Conservation (phyloP, 495 filamentous ascomycete species). For the Elaphomyces granulatus region DNA sequence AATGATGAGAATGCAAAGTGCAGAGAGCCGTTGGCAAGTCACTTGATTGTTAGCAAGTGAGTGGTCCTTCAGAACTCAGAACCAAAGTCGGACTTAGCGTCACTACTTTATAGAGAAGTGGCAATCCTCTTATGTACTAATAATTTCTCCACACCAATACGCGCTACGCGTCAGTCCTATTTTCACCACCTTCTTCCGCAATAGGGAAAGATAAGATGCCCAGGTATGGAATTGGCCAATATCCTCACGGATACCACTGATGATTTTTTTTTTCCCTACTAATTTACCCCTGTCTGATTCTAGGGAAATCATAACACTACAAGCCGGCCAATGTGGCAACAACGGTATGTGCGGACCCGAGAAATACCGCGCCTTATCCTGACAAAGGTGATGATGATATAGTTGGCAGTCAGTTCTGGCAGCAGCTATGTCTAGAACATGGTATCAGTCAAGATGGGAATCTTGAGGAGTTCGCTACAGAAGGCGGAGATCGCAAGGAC, state of each 20-base stretch:
- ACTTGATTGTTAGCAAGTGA: too few species aligned
- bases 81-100: too few species aligned
- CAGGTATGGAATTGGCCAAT: slow-evolving; percentile 18
- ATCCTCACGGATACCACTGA: not conserved
- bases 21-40: too few species aligned
- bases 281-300: not conserved
- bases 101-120: too few species aligned
- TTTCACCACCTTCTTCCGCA: too few species aligned
- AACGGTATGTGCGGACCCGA: slow-evolving; percentile 52
- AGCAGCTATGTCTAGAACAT: slow-evolving; percentile 93
- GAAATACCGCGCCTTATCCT: slow-evolving; percentile 2
- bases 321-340: slow-evolving; percentile 98
- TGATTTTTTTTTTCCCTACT: not conserved
- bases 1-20: too few species aligned
- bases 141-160: too few species aligned
- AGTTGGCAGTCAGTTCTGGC: slow-evolving; percentile 95
- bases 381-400: slow-evolving; percentile 8
- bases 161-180: too few species aligned
- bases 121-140: too few species aligned
- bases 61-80: too few species aligned
- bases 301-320: slow-evolving; percentile 98
- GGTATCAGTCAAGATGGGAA: slow-evolving; percentile 96
- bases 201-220: slow-evolving; percentile 33
- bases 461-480: slow-evolving; percentile 87
- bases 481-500: slow-evolving; percentile 94